Conservation (phyloP, 345 rosid species). For the Eucalyptus cloeziana region DNA sequence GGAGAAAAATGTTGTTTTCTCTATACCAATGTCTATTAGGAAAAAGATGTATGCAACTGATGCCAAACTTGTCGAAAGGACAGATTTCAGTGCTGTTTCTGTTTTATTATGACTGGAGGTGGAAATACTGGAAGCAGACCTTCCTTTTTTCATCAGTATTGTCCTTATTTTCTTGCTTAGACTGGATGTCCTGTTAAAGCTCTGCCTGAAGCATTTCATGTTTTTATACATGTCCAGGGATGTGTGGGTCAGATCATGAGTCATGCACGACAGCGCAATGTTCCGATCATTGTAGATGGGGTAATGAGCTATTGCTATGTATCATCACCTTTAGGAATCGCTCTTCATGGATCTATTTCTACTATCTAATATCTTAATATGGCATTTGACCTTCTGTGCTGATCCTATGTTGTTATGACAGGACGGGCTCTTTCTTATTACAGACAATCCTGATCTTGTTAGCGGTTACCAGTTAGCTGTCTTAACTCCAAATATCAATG, state of each 20-base stretch:
- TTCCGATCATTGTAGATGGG: constrained; percentile 88
- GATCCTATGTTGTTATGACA: constrained; percentile 6
- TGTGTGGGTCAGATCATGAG: constrained; percentile 66
- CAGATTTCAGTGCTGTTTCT: background rate
- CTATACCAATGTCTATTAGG: background rate
- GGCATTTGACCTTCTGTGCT: background rate
- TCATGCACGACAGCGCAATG: constrained; percentile 54
- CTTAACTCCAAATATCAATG: constrained; percentile 83
- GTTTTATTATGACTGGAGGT: background rate
- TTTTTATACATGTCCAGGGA: constrained; percentile 27
- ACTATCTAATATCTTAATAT: background rate
- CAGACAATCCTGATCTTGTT: constrained; percentile 56
- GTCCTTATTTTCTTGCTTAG: background rate
- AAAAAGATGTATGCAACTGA: background rate
- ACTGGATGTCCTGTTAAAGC: background rate
- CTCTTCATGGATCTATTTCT: background rate
- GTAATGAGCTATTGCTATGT: constrained; percentile 15
- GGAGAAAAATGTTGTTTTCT: background rate
- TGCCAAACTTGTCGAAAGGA: background rate
- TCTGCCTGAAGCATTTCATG: background rate
- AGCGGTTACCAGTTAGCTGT: constrained; percentile 69
- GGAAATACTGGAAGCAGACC: background rate
- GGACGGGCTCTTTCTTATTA: constrained; percentile 93
- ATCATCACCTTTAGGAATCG: background rate
- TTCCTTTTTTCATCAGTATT: background rate